A percentile compares a stretch with the other conserved stretches of the same genome.
Evolutionary conservation across 148 eudicot species (phyloP).

Genomic region (Cornus suecica): DNA sequence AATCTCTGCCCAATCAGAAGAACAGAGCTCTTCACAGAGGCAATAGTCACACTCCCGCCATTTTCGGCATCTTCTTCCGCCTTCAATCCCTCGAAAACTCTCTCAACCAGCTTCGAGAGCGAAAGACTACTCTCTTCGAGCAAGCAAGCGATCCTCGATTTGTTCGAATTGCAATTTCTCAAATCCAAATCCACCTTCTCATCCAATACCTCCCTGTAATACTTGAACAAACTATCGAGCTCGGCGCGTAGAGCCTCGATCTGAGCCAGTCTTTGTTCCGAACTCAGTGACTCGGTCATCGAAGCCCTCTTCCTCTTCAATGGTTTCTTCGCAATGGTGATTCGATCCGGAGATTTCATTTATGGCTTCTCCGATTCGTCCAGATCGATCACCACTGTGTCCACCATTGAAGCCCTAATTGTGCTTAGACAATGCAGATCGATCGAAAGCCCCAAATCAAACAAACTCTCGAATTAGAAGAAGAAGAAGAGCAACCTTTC

Average conservation of each 20-base stretch:
- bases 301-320: slow-evolving; percentile 51
- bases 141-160: slow-evolving; percentile 55
- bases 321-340: slow-evolving; percentile 22
- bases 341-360: neutral
- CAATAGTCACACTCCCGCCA: slow-evolving; percentile 29
- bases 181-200: slow-evolving; percentile 22
- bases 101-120: slow-evolving; percentile 50
- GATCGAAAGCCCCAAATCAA: neutral
- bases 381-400: slow-evolving; percentile 27
- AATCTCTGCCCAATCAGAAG: slow-evolving; percentile 67
- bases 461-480: neutral
- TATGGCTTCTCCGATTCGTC: slow-evolving; percentile 15
- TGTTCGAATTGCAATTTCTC: slow-evolving; percentile 19
- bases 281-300: slow-evolving; percentile 1
- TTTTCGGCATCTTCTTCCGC: slow-evolving; percentile 29
- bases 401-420: slow-evolving; percentile 33
- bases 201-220: slow-evolving; percentile 41
- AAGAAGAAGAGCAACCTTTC: neutral
- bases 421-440: neutral
- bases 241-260: slow-evolving; percentile 38
- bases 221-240: slow-evolving; percentile 42
- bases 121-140: slow-evolving; percentile 72
- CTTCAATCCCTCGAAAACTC: slow-evolving; percentile 53
- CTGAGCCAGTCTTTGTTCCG: slow-evolving; percentile 49
- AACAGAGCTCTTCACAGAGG: slow-evolving; percentile 67